These are phyloP conservation scores for Saccharomycopsis javanensis DNA, from an alignment of 805 yeast species.

Conservation along the genomic window DNA sequence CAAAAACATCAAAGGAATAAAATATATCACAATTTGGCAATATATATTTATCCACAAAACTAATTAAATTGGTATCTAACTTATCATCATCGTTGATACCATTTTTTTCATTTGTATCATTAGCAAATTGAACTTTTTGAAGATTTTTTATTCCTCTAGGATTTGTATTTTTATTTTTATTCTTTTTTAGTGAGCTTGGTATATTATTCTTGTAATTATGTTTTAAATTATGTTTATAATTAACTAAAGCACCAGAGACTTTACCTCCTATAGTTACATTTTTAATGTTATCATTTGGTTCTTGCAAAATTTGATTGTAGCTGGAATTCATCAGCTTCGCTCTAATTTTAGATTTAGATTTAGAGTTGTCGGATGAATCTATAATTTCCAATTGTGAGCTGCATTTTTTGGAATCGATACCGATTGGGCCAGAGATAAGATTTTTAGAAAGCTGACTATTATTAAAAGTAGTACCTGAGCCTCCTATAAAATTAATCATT, in stretches of 20 bases:
- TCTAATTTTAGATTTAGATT: neutral
- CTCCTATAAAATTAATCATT: neutral
- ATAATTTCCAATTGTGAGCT: neutral
- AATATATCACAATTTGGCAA: constrained; percentile 18
- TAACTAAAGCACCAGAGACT: neutral
- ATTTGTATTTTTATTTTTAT: neutral
- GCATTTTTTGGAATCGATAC: neutral
- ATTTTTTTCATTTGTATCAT: neutral
- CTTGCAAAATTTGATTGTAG: neutral
- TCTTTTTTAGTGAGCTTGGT: constrained; percentile 1
- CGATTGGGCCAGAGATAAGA: neutral
- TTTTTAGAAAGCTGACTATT: neutral
- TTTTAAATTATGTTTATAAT: neutral
- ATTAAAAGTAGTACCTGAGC: neutral
- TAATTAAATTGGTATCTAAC: constrained; percentile 10
- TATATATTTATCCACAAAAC: constrained; percentile 12
- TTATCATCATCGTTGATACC: constrained; percentile 5
- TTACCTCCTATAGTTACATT: neutral
- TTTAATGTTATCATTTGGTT: neutral
- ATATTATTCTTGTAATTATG: neutral
- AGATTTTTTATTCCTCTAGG: neutral
- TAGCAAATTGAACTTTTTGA: neutral
- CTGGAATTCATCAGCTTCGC: too few species aligned
- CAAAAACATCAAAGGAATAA: constrained; percentile 12
- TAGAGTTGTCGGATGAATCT: neutral